Percentiles rank a stretch among this genome's conserved stretches.
phyloP scores from a whole-genome alignment of 1,139 yeast species.

The Torulaspora globosa region DNA sequence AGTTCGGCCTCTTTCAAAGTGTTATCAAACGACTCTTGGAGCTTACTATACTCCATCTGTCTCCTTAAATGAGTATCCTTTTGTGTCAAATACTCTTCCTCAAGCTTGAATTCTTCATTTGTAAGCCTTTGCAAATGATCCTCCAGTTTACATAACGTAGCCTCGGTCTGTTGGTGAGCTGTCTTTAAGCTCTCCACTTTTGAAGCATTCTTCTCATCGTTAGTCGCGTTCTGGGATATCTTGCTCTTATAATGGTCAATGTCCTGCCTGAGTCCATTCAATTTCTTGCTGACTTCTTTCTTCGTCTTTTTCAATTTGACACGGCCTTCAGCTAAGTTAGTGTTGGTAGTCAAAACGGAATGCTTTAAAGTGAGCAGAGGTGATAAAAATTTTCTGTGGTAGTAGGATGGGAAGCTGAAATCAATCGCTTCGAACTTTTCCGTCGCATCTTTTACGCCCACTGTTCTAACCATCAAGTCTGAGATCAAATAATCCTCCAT shows the following conservation, averaged over 20 bases:
- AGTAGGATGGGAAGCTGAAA: conserved; percentile 35
- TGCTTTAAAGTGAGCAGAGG: conserved; percentile 59
- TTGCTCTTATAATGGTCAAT: conserved; percentile 53
- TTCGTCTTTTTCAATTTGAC: conserved; percentile 54
- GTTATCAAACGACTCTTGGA: conserved; percentile 35
- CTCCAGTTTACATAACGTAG: conserved; percentile 40
- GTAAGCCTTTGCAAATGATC: conserved; percentile 36
- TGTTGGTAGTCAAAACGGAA: conserved; percentile 58
- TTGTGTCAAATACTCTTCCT: conserved; percentile 41
- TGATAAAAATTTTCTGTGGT: conserved; percentile 40
- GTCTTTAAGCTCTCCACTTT: conserved; percentile 44
- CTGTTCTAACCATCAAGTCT: conserved; percentile 45
- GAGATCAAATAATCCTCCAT: conserved; percentile 42
- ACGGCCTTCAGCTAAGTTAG: conserved; percentile 50
- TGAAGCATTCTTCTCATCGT: conserved; percentile 45
- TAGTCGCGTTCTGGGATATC: conserved; percentile 45
- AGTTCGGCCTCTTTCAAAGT: conserved; percentile 23
- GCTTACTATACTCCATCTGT: conserved; percentile 38
- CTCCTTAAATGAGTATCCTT: conserved; percentile 40
- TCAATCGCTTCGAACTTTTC: conserved; percentile 26
- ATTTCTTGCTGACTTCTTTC: conserved; percentile 56
- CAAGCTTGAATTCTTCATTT: conserved; percentile 38
- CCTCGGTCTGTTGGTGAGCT: conserved; percentile 43
- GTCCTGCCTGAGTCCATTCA: conserved; percentile 51
- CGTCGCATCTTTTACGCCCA: conserved; percentile 21